These are phyloP conservation scores for Dioscorea alata DNA, from an alignment of 106 monocot genomes.

Conservation along the genomic window DNA sequence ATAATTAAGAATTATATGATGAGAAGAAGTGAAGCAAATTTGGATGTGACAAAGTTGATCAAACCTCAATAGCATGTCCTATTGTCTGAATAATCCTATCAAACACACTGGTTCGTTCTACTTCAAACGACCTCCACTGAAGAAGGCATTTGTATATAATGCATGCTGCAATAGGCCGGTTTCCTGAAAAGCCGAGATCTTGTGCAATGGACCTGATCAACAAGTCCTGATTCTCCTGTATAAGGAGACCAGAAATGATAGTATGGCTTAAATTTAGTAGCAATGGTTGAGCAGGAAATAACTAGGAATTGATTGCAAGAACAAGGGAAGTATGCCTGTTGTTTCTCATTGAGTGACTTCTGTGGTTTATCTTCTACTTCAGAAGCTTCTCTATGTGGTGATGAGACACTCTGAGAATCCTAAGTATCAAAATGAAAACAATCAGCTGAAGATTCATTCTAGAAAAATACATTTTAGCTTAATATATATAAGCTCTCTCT, in stretches of 20 bases:
- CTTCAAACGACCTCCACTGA: slow-evolving; percentile 99
- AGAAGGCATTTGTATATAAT: slow-evolving; percentile 98
- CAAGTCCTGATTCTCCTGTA: slow-evolving; percentile 93
- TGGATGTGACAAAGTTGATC: not conserved
- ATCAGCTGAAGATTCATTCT: not conserved
- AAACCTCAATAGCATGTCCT: slow-evolving; percentile 98
- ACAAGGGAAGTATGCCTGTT: slow-evolving; percentile 45
- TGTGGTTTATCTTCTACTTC: slow-evolving; percentile 94
- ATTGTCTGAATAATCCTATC: slow-evolving; percentile 97
- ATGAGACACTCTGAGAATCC: slow-evolving; percentile 47
- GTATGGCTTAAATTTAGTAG: not conserved
- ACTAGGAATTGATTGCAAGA: not conserved
- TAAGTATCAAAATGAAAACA: slow-evolving; percentile 11
- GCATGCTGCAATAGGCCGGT: slow-evolving; percentile 86
- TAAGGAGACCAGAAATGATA: slow-evolving; percentile 6
- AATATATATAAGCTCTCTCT: slow-evolving; percentile 14
- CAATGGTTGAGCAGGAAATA: slow-evolving; percentile 1
- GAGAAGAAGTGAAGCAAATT: not conserved
- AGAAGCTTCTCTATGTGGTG: slow-evolving; percentile 44
- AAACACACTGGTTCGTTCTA: slow-evolving; percentile 95
- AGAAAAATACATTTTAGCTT: not conserved
- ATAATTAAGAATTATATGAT: not conserved
- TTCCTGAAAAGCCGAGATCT: slow-evolving; percentile 83
- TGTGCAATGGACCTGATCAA: slow-evolving; percentile 87
- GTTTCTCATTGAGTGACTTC: slow-evolving; percentile 96